A percentile compares a stretch with the other conserved stretches of the same genome.
Conservation (phyloP, 169 alveolate genomes). For the Cryptosporidium meleagridis region DNA sequence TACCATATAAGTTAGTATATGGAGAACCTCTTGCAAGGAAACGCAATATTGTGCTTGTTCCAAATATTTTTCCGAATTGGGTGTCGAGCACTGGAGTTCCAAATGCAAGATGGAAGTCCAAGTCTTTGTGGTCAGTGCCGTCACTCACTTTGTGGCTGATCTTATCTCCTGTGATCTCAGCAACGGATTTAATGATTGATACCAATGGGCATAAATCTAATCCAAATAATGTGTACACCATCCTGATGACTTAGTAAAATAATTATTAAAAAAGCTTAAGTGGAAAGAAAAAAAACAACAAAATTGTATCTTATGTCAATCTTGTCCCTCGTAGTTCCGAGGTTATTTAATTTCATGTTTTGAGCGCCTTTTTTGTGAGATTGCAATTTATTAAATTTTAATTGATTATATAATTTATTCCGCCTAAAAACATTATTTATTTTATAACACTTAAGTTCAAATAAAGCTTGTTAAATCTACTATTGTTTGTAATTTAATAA, state of each 20-base stretch:
- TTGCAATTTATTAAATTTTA: no score
- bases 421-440: no score
- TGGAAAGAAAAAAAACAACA: not conserved
- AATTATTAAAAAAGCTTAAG: not conserved
- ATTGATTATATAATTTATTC: no score
- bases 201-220: slow-evolving; percentile 13
- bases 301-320: not conserved
- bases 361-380: slow-evolving; percentile 4
- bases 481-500: no score
- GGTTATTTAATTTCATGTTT: not conserved
- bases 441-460: no score
- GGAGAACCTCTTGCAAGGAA: slow-evolving; percentile 66
- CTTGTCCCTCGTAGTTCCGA: not conserved
- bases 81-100: slow-evolving; percentile 40
- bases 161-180: slow-evolving; percentile 46
- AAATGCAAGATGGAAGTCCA: not conserved
- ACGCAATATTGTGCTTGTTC: slow-evolving; percentile 36
- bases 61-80: slow-evolving; percentile 42
- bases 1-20: slow-evolving; percentile 42
- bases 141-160: slow-evolving; percentile 6
- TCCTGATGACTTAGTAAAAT: not conserved
- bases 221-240: slow-evolving; percentile 4
- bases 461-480: no score
- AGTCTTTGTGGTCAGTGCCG: slow-evolving; percentile 3
- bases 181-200: slow-evolving; percentile 38